Evolutionary conservation across 345 rosid genomes (phyloP).

Genomic region (Murraya paniculata): DNA sequence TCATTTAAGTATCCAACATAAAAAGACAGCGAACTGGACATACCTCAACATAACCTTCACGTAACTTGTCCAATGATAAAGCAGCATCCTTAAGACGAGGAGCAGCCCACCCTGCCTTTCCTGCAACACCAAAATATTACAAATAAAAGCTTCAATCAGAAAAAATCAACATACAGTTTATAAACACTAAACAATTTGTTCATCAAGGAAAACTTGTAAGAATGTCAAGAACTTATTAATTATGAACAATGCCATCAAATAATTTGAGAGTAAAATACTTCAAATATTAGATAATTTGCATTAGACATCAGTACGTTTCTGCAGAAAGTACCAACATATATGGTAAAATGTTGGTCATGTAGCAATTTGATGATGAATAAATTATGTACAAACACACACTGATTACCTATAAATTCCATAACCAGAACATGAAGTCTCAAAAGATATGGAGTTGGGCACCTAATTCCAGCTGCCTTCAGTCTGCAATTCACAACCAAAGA

Average conservation of each 20-base stretch:
- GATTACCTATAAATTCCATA: conserved; percentile 94
- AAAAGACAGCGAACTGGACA: conserved; percentile 2
- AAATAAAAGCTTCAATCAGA: conserved; percentile 1
- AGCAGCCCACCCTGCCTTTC: conserved; percentile 93
- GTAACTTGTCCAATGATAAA: conserved; percentile 74
- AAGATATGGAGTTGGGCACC: conserved; percentile 74
- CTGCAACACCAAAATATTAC: conserved; percentile 29
- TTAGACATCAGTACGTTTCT: not conserved
- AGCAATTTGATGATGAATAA: not conserved
- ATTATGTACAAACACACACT: not conserved
- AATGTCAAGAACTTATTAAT: not conserved
- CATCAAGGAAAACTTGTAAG: not conserved
- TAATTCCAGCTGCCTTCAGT: conserved; percentile 86
- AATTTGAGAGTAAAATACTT: not conserved
- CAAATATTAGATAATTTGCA: not conserved
- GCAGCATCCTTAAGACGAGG: conserved; percentile 99
- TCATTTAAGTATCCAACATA: not conserved
- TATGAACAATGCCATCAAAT: not conserved
- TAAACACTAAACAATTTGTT: not conserved
- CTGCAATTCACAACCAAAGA: conserved; percentile 39
- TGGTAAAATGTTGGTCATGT: not conserved
- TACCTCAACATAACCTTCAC: conserved; percentile 93
- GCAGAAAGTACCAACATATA: not conserved
- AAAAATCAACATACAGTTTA: not conserved
- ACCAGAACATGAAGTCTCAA: conserved; percentile 92